A percentile compares a stretch with the other conserved stretches of the same genome.
Conservation (phyloP, 208 protist species). For the Leptomonas seymouri region DNA sequence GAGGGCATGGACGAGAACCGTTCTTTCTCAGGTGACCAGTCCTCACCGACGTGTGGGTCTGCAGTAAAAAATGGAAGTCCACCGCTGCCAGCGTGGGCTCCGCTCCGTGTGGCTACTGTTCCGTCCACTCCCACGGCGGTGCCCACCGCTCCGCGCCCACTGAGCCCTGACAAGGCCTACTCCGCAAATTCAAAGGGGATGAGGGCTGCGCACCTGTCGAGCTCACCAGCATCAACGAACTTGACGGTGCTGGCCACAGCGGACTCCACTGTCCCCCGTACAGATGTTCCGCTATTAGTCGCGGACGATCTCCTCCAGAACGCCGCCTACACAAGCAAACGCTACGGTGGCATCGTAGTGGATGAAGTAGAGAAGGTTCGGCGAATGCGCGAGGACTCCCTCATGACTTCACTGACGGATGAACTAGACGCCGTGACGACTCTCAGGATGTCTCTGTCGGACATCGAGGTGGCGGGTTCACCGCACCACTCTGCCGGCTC, state of each 20-base stretch:
- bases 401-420: slow-evolving; percentile 5
- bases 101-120: too few relatives aligned
- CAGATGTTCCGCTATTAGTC: not conserved
- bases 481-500: not conserved
- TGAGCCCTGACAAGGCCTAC: not conserved
- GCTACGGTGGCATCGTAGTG: slow-evolving; percentile 24
- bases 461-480: not conserved
- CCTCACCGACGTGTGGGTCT: too few relatives aligned
- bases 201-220: too few relatives aligned
- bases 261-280: not conserved
- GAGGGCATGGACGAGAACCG: not conserved
- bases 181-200: too few relatives aligned
- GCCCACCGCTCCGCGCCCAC: not conserved
- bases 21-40: not conserved
- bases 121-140: too few relatives aligned
- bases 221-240: not conserved
- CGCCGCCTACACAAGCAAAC: not conserved
- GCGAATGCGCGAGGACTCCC: slow-evolving; percentile 21
- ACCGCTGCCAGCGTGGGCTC: too few relatives aligned
- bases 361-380: slow-evolving; percentile 38
- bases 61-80: too few relatives aligned
- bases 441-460: not conserved
- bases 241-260: not conserved
- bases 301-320: not conserved
- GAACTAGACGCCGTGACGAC: not conserved